Evolutionary conservation across 768 basidiomycete species (phyloP).

Genomic region (Coprinellus micaceus): DNA sequence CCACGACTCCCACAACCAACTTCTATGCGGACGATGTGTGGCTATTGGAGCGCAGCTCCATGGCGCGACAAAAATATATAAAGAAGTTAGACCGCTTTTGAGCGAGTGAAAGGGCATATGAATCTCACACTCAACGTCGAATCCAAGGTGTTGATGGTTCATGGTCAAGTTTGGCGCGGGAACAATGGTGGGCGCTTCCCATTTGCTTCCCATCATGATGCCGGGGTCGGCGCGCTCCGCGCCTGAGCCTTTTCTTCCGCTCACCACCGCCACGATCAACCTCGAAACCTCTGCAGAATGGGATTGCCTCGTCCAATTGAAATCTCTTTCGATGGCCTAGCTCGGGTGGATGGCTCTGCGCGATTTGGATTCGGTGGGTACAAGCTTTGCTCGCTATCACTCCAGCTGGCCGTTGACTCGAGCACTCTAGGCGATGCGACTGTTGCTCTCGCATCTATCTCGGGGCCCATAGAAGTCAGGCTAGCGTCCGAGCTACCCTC

Average conservation of each 20-base stretch:
- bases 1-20: no score
- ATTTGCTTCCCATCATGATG: no score
- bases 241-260: neutral
- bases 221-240: no score
- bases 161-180: no score
- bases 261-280: neutral
- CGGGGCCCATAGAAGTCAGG: constrained; percentile 78
- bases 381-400: neutral
- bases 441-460: constrained; percentile 63
- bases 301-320: constrained; percentile 18
- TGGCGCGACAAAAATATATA: no score
- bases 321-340: constrained; percentile 56
- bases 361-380: constrained; percentile 60
- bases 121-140: no score
- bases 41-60: no score
- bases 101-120: no score
- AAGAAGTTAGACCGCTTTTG: no score
- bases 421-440: constrained; percentile 26
- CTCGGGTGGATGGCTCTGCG: constrained; percentile 76
- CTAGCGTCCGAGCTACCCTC: constrained; percentile 66
- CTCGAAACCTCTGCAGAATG: neutral
- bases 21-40: no score
- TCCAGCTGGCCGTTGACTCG: neutral
- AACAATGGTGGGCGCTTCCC: no score
- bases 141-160: no score